phyloP scores from a whole-genome alignment of 2,329 filamentous ascomycete species.

The Geosmithia putterillii region DNA sequence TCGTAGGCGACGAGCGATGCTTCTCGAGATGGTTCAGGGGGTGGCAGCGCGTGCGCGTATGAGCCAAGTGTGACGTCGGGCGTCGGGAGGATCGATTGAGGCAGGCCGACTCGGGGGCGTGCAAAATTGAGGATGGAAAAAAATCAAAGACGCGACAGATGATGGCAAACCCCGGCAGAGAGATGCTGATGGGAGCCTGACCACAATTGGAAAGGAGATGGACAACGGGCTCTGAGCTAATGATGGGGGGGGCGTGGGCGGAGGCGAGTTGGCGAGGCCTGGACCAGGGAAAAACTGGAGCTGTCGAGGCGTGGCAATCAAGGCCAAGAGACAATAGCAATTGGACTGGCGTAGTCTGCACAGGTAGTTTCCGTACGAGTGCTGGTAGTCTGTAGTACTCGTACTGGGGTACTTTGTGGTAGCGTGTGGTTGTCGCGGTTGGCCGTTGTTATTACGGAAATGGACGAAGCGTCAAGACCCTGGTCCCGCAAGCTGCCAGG shows the following conservation, averaged over 20 bases:
- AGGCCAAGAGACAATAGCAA: not conserved
- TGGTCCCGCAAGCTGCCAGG: not conserved
- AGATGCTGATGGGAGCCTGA: not conserved
- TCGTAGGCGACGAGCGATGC: not conserved
- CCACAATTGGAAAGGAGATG: not conserved
- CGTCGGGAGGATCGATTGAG: not conserved
- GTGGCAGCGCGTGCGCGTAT: not conserved
- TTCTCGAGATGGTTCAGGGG: not conserved
- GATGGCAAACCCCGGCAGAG: not conserved
- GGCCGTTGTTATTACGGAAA: not conserved
- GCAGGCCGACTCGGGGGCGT: not conserved
- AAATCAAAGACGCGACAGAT: not conserved
- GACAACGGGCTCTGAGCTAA: not conserved
- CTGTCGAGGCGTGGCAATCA: not conserved
- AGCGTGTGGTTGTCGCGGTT: too few relatives aligned
- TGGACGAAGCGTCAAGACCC: not conserved
- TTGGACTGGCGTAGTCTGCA: not conserved
- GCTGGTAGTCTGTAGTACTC: too few relatives aligned
- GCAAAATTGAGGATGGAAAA: not conserved
- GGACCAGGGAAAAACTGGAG: not conserved
- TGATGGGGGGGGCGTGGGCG: not conserved
- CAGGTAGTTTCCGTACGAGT: not conserved
- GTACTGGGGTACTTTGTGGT: too few relatives aligned
- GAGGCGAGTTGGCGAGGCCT: not conserved
- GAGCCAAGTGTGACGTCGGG: not conserved